Conservation (phyloP, 352 stramenopile genomes). For the Phytophthora fragariae region DNA sequence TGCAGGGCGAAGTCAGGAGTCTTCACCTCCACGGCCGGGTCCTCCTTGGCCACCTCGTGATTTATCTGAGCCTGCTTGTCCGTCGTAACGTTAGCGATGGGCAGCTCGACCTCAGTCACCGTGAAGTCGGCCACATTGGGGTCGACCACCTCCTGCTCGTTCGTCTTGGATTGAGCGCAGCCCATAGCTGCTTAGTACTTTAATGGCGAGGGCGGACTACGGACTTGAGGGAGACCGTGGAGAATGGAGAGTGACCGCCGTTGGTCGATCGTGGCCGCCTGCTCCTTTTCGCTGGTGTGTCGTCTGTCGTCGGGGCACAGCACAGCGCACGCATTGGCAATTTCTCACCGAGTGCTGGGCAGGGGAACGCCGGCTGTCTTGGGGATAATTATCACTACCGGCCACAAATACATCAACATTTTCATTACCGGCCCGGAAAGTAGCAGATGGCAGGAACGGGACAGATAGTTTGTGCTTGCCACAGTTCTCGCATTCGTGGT, state of each 20-base stretch:
- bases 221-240: slow-evolving; percentile 18
- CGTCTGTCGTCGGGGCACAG: slow-evolving; percentile 14
- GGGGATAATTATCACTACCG: too few species aligned
- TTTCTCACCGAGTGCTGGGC: slow-evolving; percentile 15
- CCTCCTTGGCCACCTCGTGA: slow-evolving; percentile 15
- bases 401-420: too few species aligned
- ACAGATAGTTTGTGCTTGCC: too few species aligned
- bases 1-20: slow-evolving; percentile 30
- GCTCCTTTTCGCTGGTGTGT: slow-evolving; percentile 8
- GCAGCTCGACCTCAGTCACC: background rate
- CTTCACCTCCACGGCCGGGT: slow-evolving; percentile 30
- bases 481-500: too few species aligned
- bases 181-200: slow-evolving; percentile 44
- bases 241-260: slow-evolving; percentile 26
- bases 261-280: background rate
- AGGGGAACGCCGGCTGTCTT: slow-evolving; percentile 13
- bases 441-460: too few species aligned
- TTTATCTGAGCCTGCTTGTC: background rate
- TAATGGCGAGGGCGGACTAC: background rate
- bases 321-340: background rate
- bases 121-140: slow-evolving; percentile 11
- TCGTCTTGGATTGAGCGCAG: slow-evolving; percentile 68
- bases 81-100: background rate
- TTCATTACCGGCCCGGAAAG: too few species aligned
- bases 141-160: slow-evolving; percentile 51